These are phyloP conservation scores for Rheum nobile DNA, from an alignment of 148 eudicot genomes.

Conservation along the genomic window DNA sequence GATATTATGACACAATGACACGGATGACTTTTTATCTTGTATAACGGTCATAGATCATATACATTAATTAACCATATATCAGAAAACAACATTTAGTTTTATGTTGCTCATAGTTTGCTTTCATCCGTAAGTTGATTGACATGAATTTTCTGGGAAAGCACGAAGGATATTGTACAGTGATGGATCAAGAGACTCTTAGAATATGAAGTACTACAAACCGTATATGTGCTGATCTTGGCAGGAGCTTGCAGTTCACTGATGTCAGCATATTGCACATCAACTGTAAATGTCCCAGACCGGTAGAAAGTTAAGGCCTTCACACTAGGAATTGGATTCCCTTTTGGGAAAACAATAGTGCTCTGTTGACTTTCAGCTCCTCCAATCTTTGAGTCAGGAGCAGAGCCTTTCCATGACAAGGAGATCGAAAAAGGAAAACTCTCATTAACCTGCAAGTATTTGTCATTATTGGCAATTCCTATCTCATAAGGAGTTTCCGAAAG, in stretches of 20 bases:
- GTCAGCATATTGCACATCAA: slow-evolving; percentile 81
- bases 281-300: slow-evolving; percentile 56
- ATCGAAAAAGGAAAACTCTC: slow-evolving; percentile 79
- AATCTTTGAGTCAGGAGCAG: slow-evolving; percentile 38
- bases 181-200: not conserved
- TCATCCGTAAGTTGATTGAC: not conserved
- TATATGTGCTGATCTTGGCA: slow-evolving; percentile 68
- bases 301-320: slow-evolving; percentile 71
- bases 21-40: not conserved
- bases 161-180: not conserved
- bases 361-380: slow-evolving; percentile 53
- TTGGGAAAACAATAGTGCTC: slow-evolving; percentile 65
- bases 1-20: not conserved
- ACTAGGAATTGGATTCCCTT: slow-evolving; percentile 78
- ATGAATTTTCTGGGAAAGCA: not conserved
- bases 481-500: not conserved
- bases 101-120: not conserved
- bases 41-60: not conserved
- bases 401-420: slow-evolving; percentile 76
- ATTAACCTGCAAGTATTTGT: slow-evolving; percentile 45
- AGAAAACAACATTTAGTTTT: not conserved
- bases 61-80: not conserved
- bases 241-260: slow-evolving; percentile 70
- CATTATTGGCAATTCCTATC: not conserved
- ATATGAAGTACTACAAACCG: slow-evolving; percentile 26